Evolutionary conservation across 2,329 filamentous ascomycete species (phyloP).

Genomic region (Exophiala mesophila): DNA sequence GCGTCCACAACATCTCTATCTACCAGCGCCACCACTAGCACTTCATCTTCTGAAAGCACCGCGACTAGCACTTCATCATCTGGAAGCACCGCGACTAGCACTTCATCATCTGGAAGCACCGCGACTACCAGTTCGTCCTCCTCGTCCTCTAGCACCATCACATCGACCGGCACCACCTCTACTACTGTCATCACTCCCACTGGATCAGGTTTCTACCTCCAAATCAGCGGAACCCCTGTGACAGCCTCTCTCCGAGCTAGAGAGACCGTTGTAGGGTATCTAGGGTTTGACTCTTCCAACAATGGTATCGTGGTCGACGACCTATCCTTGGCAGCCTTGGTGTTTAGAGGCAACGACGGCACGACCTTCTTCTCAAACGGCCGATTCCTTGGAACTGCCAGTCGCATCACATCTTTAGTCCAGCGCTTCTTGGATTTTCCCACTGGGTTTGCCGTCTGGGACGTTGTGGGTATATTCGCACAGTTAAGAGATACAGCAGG

Average conservation of each 20-base stretch:
- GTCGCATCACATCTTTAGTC: background rate
- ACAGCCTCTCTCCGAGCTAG: background rate
- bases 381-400: slow-evolving; percentile 6
- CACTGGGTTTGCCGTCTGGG: background rate
- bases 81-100: no score
- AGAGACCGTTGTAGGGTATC: background rate
- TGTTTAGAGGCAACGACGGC: slow-evolving; percentile 8
- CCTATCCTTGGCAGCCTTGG: slow-evolving; percentile 2
- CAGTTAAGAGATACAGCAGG: no score
- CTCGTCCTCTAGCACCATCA: background rate
- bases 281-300: slow-evolving; percentile 3
- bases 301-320: slow-evolving; percentile 1
- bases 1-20: no score
- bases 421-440: slow-evolving; percentile 5
- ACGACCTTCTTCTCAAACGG: slow-evolving; percentile 6
- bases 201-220: slow-evolving; percentile 4
- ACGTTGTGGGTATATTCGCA: no score
- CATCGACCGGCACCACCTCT: background rate
- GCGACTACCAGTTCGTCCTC: no score
- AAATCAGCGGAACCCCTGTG: slow-evolving; percentile 4
- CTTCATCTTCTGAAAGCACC: no score
- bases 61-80: no score
- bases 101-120: no score
- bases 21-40: no score
- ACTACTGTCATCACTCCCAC: slow-evolving; percentile 1